These are phyloP conservation scores for Hypoxylon fragiforme DNA, from an alignment of 495 filamentous ascomycete species.

Conservation along the genomic window DNA sequence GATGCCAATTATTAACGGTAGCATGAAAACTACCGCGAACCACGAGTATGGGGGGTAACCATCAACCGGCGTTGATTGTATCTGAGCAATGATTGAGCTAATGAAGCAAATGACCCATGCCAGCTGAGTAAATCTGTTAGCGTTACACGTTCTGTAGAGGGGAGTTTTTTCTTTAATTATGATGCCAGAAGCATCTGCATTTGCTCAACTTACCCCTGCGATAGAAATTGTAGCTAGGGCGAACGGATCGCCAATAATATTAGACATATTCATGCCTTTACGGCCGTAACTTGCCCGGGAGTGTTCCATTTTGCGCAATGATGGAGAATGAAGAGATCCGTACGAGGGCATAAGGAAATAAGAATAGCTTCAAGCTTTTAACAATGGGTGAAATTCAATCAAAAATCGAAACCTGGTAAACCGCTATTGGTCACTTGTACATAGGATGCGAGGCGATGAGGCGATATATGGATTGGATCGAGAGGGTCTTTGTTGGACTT, in stretches of 20 bases:
- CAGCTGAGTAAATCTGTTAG: conserved; percentile 60
- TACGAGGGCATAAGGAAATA: conserved; percentile 68
- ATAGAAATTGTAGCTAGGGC: conserved; percentile 93
- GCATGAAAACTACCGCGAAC: conserved; percentile 85
- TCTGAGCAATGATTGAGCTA: conserved; percentile 74
- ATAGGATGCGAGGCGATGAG: conserved; percentile 21
- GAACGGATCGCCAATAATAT: conserved; percentile 95
- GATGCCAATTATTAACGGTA: conserved; percentile 79
- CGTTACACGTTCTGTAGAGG: too few relatives aligned
- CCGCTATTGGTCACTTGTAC: conserved; percentile 16
- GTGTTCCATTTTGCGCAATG: conserved; percentile 80
- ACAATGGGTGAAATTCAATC: neutral
- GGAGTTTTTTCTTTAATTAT: too few relatives aligned
- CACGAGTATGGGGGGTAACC: conserved; percentile 83
- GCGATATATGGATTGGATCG: neutral
- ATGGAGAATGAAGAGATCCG: conserved; percentile 72
- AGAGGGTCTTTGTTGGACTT: conserved; percentile 21
- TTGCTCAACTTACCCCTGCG: conserved; percentile 67
- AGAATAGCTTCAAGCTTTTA: conserved; percentile 17
- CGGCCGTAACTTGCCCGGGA: conserved; percentile 59
- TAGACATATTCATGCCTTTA: conserved; percentile 71
- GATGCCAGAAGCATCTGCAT: too few relatives aligned
- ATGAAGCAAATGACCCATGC: conserved; percentile 95
- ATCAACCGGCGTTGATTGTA: conserved; percentile 25
- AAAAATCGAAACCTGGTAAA: conserved; percentile 22